Evolutionary conservation across 495 filamentous ascomycete genomes (phyloP).

Genomic region (Lophium mytilinum): DNA sequence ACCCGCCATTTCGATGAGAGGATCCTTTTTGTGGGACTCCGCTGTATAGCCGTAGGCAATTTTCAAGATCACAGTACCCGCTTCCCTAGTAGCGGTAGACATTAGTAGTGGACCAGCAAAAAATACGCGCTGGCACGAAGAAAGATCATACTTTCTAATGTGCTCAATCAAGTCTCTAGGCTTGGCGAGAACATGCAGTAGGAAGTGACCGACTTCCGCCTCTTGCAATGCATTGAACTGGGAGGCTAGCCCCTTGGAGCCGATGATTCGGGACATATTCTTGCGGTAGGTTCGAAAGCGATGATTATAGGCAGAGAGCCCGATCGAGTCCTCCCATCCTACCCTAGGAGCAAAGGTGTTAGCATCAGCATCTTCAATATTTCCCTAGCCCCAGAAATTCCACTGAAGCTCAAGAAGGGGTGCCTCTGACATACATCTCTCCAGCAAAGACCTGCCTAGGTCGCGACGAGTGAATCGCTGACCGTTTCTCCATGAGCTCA

Average conservation of each 20-base stretch:
- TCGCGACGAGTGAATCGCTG: conserved; percentile 34
- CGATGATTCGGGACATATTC: background rate
- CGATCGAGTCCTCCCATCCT: background rate
- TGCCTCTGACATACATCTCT: conserved; percentile 6
- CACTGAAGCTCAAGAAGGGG: too few relatives aligned
- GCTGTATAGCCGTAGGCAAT: conserved; percentile 43
- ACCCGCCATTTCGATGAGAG: conserved; percentile 36
- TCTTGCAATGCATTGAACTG: conserved; percentile 3
- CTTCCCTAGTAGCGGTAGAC: conserved; percentile 20
- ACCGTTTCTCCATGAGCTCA: conserved; percentile 43
- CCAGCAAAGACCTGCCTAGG: background rate
- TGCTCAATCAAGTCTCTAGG: background rate
- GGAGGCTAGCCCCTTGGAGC: background rate
- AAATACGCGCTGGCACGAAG: background rate
- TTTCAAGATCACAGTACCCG: conserved; percentile 40
- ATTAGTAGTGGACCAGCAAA: background rate
- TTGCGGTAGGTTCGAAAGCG: conserved; percentile 31
- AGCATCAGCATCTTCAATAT: too few relatives aligned
- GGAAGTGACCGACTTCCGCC: conserved; percentile 1
- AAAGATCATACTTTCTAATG: background rate
- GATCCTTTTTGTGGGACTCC: conserved; percentile 36
- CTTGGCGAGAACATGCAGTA: background rate
- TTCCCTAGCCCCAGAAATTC: too few relatives aligned
- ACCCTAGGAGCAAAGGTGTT: too few relatives aligned
- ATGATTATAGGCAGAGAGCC: conserved; percentile 30